phyloP scores from a whole-genome alignment of 805 yeast species.

The Saturnispora dispora region DNA sequence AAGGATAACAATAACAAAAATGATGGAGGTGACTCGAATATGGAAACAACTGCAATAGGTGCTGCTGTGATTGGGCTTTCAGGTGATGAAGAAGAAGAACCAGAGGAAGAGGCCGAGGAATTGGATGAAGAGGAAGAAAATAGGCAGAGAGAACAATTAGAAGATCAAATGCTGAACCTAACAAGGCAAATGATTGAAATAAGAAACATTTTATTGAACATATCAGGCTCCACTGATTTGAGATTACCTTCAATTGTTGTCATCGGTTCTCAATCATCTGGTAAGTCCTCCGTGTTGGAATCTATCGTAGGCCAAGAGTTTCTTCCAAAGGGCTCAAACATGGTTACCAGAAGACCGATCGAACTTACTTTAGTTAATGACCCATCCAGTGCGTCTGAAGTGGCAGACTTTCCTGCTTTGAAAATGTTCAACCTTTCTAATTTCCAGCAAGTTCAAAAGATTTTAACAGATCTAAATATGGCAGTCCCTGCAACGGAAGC shows the following conservation, averaged over 20 bases:
- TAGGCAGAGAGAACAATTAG: conserved; percentile 43
- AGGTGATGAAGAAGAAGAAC: conserved; percentile 29
- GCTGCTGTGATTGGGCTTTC: conserved; percentile 36
- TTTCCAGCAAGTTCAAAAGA: conserved; percentile 78
- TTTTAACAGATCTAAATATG: conserved; percentile 81
- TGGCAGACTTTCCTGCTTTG: conserved; percentile 89
- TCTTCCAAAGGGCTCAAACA: conserved; percentile 91
- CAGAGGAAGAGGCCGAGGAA: conserved; percentile 37
- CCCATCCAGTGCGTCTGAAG: conserved; percentile 67
- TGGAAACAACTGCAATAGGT: conserved; percentile 25
- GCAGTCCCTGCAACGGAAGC: conserved; percentile 85
- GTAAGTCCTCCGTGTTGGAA: conserved; percentile 93
- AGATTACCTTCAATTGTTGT: conserved; percentile 93
- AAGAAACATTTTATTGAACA: conserved; percentile 62
- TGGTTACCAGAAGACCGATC: conserved; percentile 97
- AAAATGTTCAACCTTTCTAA: conserved; percentile 76
- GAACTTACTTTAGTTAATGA: conserved; percentile 88
- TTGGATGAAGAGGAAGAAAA: conserved; percentile 39
- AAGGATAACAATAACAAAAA: conserved; percentile 8
- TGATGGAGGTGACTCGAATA: conserved; percentile 16
- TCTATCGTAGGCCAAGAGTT: conserved; percentile 97
- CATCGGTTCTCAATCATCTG: conserved; percentile 94
- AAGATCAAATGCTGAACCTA: conserved; percentile 75
- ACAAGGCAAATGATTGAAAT: conserved; percentile 98
- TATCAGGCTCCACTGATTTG: conserved; percentile 65